Conservation (phyloP, 768 basidiomycete genomes). For the Lyophyllum atratum region DNA sequence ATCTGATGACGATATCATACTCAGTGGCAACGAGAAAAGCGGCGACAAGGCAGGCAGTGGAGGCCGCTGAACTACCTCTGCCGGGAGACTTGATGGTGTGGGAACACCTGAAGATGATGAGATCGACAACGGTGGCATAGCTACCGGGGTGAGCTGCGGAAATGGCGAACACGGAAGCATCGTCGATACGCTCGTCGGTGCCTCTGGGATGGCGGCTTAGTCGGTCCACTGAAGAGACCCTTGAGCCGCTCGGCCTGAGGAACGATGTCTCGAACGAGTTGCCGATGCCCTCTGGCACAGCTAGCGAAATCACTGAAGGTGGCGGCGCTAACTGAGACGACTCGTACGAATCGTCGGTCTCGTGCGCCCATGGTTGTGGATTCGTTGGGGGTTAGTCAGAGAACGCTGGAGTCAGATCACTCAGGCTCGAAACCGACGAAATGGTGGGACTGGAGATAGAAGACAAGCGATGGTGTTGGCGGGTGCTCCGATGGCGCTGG, state of each 20-base stretch:
- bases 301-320: slow-evolving; percentile 55
- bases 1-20: slow-evolving; percentile 7
- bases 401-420: slow-evolving; percentile 46
- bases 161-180: slow-evolving; percentile 33
- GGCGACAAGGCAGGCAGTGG: slow-evolving; percentile 4
- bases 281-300: slow-evolving; percentile 62
- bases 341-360: slow-evolving; percentile 72
- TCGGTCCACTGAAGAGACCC: slow-evolving; percentile 42
- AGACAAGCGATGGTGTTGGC: slow-evolving; percentile 17
- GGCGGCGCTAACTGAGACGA: slow-evolving; percentile 76
- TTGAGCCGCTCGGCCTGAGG: slow-evolving; percentile 60
- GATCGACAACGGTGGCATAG: slow-evolving; percentile 33
- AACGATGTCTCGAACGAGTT: slow-evolving; percentile 75
- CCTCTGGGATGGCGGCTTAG: slow-evolving; percentile 47
- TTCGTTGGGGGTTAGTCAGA: slow-evolving; percentile 37
- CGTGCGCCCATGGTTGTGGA: slow-evolving; percentile 55
- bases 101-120: slow-evolving; percentile 28
- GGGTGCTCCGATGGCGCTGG: slow-evolving; percentile 22
- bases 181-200: slow-evolving; percentile 31
- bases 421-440: slow-evolving; percentile 34
- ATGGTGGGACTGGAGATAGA: slow-evolving; percentile 22
- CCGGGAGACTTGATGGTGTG: slow-evolving; percentile 35
- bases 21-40: slow-evolving; percentile 6
- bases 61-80: neutral
- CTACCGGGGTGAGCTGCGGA: slow-evolving; percentile 40